These are phyloP conservation scores for Phytopythium litorale DNA, from an alignment of 352 stramenopile genomes.

Conservation along the genomic window DNA sequence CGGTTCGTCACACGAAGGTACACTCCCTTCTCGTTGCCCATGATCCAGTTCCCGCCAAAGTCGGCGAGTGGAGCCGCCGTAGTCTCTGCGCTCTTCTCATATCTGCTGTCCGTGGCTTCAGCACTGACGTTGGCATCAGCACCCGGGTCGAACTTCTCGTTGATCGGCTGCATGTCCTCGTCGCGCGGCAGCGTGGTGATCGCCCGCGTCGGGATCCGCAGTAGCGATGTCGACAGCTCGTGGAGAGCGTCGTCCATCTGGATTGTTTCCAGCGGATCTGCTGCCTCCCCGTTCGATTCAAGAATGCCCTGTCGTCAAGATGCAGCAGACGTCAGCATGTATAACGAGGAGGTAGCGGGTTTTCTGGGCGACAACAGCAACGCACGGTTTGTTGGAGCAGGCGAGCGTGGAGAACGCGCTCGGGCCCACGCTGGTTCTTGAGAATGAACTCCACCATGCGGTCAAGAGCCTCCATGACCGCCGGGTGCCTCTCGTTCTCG, in stretches of 20 bases:
- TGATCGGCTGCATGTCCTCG: constrained; percentile 42
- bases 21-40: constrained; percentile 73
- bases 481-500: constrained; percentile 78
- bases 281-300: constrained; percentile 27
- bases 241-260: constrained; percentile 59
- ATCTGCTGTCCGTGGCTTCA: background rate
- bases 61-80: constrained; percentile 7
- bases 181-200: constrained; percentile 79
- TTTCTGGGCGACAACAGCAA: background rate
- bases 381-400: constrained; percentile 14
- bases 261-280: constrained; percentile 39
- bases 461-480: constrained; percentile 68
- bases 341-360: background rate
- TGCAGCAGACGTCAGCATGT: constrained; percentile 1
- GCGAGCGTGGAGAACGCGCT: constrained; percentile 24
- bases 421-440: constrained; percentile 27
- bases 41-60: constrained; percentile 78
- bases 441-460: constrained; percentile 68
- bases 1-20: constrained; percentile 71
- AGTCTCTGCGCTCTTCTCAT: background rate
- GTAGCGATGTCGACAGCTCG: constrained; percentile 56
- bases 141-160: constrained; percentile 25
- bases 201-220: constrained; percentile 65
- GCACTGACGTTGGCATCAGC: constrained; percentile 4
- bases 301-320: constrained; percentile 36